A percentile compares a stretch with the other conserved stretches of the same genome.
phyloP scores from a whole-genome alignment of 371 early-diverging fungal genomes.

The Haplosporangium sp. region DNA sequence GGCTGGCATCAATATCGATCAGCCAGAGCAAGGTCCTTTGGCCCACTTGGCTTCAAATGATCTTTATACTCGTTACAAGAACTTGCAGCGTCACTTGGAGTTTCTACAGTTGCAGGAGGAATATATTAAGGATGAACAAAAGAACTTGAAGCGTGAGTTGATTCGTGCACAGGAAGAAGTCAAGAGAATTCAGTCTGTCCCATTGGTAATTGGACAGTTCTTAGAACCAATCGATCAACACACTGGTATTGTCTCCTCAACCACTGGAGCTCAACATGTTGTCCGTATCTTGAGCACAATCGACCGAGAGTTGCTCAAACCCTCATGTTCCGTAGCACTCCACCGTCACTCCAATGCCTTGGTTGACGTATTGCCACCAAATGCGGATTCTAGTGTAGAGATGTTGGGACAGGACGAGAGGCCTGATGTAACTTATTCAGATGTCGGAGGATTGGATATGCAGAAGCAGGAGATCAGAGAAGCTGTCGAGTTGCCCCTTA shows the following conservation, averaged over 20 bases:
- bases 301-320: conserved; percentile 98
- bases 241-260: conserved; percentile 98
- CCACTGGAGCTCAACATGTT: conserved; percentile 96
- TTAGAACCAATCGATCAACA: conserved; percentile 98
- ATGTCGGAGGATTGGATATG: conserved; percentile 99
- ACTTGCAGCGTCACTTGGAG: conserved; percentile 95
- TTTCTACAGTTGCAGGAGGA: conserved; percentile 98
- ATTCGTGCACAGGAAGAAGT: conserved; percentile 98
- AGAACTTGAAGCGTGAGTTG: conserved; percentile 97
- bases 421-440: conserved; percentile 97
- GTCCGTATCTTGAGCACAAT: conserved; percentile 98
- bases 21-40: conserved; percentile 53
- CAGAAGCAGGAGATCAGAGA: conserved; percentile 99
- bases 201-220: conserved; percentile 99
- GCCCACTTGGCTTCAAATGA: conserved; percentile 81
- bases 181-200: conserved; percentile 99
- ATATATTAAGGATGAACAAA: conserved; percentile 99
- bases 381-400: conserved; percentile 97
- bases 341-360: conserved; percentile 99
- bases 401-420: conserved; percentile 96
- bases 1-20: conserved; percentile 16
- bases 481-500: conserved; percentile 99
- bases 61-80: conserved; percentile 93
- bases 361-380: conserved; percentile 97
- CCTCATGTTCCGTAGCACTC: conserved; percentile 97